A percentile compares a stretch with the other conserved stretches of the same genome.
These are phyloP conservation scores for Conticribra guillardii DNA, from an alignment of 108 stramenopile species.

Conservation along the genomic window DNA sequence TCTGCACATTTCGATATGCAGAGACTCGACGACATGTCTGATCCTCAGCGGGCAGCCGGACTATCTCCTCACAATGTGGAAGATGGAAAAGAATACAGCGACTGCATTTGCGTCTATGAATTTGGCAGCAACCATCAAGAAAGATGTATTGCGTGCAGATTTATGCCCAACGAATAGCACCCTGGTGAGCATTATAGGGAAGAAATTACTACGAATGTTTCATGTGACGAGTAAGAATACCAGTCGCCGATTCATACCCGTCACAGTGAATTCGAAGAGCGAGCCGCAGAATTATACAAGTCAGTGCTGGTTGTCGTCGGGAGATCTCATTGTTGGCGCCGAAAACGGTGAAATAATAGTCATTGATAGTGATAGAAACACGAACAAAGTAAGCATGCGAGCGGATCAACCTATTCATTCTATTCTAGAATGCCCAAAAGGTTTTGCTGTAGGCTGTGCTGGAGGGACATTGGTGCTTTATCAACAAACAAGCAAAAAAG, in stretches of 20 bases:
- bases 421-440: slow-evolving; percentile 4
- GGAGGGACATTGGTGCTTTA: neutral
- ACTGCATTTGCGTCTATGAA: neutral
- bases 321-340: slow-evolving; percentile 9
- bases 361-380: slow-evolving; percentile 5
- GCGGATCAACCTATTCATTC: neutral
- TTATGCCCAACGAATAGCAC: slow-evolving; percentile 4
- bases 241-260: neutral
- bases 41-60: neutral
- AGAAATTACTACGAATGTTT: neutral
- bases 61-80: slow-evolving; percentile 1
- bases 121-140: neutral
- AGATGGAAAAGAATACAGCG: neutral
- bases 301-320: slow-evolving; percentile 12
- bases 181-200: neutral
- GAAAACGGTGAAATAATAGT: slow-evolving; percentile 4
- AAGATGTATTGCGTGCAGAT: slow-evolving; percentile 2
- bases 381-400: neutral
- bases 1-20: slow-evolving; percentile 1
- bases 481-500: slow-evolving; percentile 5
- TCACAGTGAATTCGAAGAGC: neutral
- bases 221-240: neutral
- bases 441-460: neutral
- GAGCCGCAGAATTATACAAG: slow-evolving; percentile 6
- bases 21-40: neutral